A percentile compares a stretch with the other conserved stretches of the same genome.
phyloP scores from a whole-genome alignment of 768 basidiomycete species.

The Tylopilus felleus region DNA sequence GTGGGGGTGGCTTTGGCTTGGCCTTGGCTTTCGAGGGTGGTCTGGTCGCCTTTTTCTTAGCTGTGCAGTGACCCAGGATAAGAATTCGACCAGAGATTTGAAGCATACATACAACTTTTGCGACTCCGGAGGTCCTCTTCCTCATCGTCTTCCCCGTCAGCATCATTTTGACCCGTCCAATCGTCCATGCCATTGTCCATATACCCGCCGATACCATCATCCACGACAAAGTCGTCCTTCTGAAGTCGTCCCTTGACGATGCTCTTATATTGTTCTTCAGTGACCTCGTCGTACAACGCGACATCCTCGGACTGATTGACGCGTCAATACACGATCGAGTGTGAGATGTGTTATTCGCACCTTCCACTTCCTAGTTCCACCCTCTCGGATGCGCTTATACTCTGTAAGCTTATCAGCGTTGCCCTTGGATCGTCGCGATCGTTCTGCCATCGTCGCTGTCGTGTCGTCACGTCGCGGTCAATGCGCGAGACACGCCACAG shows the following conservation, averaged over 20 bases:
- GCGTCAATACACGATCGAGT: constrained; percentile 19
- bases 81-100: background rate
- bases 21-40: constrained; percentile 34
- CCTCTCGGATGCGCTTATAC: constrained; percentile 57
- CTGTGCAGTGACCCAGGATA: constrained; percentile 16
- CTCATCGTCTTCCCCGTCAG: constrained; percentile 54
- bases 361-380: constrained; percentile 57
- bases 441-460: constrained; percentile 21
- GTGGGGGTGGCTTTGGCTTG: constrained; percentile 47
- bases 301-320: constrained; percentile 45
- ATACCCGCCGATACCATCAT: constrained; percentile 89
- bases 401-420: constrained; percentile 51
- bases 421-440: constrained; percentile 26
- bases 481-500: constrained; percentile 23
- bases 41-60: constrained; percentile 25
- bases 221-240: constrained; percentile 90
- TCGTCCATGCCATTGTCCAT: constrained; percentile 97
- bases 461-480: constrained; percentile 1
- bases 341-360: constrained; percentile 31
- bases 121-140: constrained; percentile 33
- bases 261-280: constrained; percentile 81
- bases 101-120: constrained; percentile 38
- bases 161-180: constrained; percentile 63
- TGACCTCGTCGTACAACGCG: constrained; percentile 83
- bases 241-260: constrained; percentile 83